Evolutionary conservation across 352 stramenopile species (phyloP), one percentile per base, ranked within the genome.

Genomic region (Sclerospora graminicola): DNA sequence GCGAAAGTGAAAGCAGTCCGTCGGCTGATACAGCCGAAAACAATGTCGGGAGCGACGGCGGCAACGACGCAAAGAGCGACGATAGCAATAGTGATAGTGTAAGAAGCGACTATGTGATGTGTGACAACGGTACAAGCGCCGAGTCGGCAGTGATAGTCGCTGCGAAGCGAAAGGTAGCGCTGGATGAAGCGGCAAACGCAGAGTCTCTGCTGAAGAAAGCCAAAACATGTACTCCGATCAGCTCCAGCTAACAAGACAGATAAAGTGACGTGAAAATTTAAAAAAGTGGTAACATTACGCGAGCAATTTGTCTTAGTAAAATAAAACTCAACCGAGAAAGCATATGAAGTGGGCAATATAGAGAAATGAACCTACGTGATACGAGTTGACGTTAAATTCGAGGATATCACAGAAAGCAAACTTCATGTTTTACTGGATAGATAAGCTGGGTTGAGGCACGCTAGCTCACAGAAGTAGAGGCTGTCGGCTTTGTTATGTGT

Each of bases 151-250:
- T 43, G 1, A 42, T 60, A 35, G 52, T 66, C 14, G 32, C 63
- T 41, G 41, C 63, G 16, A 87, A 87, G 51, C 69, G 74, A 33
- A 82, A 84, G 52, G 62, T 83, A 52, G 66, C 72, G 19, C 48
- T 83, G 48, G 60, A 70, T n/a, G 71, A 70, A 53, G 48, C 46
- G 20, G 31, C 58, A 41, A 57, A 57, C n/a, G 61, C 74, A 10
- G 70, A 82, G 35, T 74, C 63, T 54, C 49, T 84, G 40, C 57
- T 87, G 14, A 87, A 87, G 41, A 87, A 87, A 51, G 43, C 69
- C 14, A 87, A 87, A 47, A 60, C 74, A 33, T 81, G 59, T 55
- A 81, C 70, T 45, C 69, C 74, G 9, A 77, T 86, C 51, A 82
- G 70, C 46, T 86, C 70, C 31, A 83, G 66, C 39, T 81, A 74